These are phyloP conservation scores for Clonostachys rhizophaga DNA, from an alignment of 2,329 filamentous ascomycete species.

Conservation along the genomic window DNA sequence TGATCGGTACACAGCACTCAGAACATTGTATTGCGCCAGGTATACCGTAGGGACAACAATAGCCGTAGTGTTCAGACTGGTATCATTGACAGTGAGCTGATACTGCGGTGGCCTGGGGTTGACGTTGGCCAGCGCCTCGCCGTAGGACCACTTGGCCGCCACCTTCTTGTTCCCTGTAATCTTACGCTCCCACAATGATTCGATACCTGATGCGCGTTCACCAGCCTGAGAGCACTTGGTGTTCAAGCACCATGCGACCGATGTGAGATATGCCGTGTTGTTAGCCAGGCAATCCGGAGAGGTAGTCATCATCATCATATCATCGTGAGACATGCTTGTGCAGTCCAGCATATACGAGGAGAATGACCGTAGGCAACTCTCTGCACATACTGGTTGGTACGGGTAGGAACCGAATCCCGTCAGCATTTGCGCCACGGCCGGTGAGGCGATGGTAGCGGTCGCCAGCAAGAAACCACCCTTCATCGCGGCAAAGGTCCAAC, in stretches of 20 bases:
- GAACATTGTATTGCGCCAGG: too few species aligned
- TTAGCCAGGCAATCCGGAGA: slow-evolving; percentile 3
- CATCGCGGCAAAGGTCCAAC: too few species aligned
- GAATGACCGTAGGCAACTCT: too few species aligned
- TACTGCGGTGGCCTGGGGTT: not conserved
- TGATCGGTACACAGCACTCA: not conserved
- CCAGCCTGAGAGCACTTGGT: slow-evolving; percentile 2
- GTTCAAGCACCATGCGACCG: slow-evolving; percentile 5
- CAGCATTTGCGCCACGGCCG: too few species aligned
- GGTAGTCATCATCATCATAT: not conserved
- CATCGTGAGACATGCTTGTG: too few species aligned
- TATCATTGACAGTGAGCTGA: not conserved
- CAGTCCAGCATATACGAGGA: too few species aligned
- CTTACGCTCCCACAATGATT: not conserved
- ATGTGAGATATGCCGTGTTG: slow-evolving; percentile 1
- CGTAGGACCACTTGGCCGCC: slow-evolving; percentile 1
- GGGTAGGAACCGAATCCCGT: too few species aligned
- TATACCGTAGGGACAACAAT: not conserved
- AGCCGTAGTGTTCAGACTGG: not conserved
- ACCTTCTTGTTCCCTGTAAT: not conserved
- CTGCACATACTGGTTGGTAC: too few species aligned
- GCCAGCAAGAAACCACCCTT: too few species aligned
- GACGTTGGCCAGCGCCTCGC: slow-evolving; percentile 1
- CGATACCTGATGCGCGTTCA: not conserved
- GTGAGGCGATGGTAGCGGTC: too few species aligned